A percentile compares a stretch with the other conserved stretches of the same genome.
Evolutionary conservation across 345 rosid genomes (phyloP).

Genomic region (Salix dunnii): DNA sequence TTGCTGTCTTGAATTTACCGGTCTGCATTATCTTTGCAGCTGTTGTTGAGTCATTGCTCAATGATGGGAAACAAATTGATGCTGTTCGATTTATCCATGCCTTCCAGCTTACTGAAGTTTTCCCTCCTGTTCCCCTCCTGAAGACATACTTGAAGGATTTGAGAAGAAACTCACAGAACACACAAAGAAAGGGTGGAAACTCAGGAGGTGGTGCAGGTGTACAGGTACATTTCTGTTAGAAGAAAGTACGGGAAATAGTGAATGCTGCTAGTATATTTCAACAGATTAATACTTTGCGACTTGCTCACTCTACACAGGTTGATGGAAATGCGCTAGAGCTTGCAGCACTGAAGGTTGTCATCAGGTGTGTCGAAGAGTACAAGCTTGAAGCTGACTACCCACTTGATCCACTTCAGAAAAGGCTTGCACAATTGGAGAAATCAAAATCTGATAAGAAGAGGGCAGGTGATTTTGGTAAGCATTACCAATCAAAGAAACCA

Average conservation of each 20-base stretch:
- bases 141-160: slow-evolving; percentile 52
- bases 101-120: slow-evolving; percentile 47
- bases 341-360: slow-evolving; percentile 47
- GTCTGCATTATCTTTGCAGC: slow-evolving; percentile 30
- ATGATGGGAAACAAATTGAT: slow-evolving; percentile 48
- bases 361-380: slow-evolving; percentile 45
- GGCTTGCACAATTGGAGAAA: slow-evolving; percentile 51
- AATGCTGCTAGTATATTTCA: not conserved
- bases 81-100: slow-evolving; percentile 53
- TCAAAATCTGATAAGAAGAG: slow-evolving; percentile 47
- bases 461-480: slow-evolving; percentile 31
- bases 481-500: slow-evolving; percentile 38
- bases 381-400: slow-evolving; percentile 54
- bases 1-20: not conserved
- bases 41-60: slow-evolving; percentile 42
- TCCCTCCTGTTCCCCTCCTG: slow-evolving; percentile 52
- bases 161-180: slow-evolving; percentile 37
- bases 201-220: slow-evolving; percentile 25
- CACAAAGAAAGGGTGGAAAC: slow-evolving; percentile 44
- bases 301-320: slow-evolving; percentile 25
- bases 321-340: slow-evolving; percentile 51
- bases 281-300: not conserved
- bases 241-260: not conserved
- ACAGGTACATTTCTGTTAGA: slow-evolving; percentile 33
- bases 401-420: slow-evolving; percentile 52